Conservation (phyloP, 1,139 yeast species). For the Pichia cactophila region DNA sequence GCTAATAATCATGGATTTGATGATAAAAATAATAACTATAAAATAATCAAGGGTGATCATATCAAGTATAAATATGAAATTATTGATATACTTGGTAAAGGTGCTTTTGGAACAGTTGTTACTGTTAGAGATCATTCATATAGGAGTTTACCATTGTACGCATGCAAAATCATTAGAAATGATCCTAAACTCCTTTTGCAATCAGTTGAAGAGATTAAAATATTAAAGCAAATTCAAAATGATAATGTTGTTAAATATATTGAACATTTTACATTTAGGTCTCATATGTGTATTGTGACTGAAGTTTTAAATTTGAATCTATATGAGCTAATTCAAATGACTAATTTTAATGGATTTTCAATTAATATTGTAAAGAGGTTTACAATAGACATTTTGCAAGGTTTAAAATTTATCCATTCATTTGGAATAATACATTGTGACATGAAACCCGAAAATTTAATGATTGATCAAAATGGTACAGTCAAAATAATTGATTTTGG, state of each 20-base stretch:
- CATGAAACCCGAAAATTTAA: slow-evolving; percentile 61
- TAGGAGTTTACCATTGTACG: slow-evolving; percentile 39
- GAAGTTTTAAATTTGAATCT: slow-evolving; percentile 65
- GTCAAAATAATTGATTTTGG: slow-evolving; percentile 65
- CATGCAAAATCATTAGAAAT: slow-evolving; percentile 71
- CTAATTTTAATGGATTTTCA: slow-evolving; percentile 55
- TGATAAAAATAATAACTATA: slow-evolving; percentile 59
- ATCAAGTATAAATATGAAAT: slow-evolving; percentile 70
- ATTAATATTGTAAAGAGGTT: slow-evolving; percentile 43
- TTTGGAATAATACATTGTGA: slow-evolving; percentile 70
- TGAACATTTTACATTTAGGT: slow-evolving; percentile 66
- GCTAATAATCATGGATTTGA: slow-evolving; percentile 64
- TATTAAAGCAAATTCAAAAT: slow-evolving; percentile 28
- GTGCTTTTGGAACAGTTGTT: slow-evolving; percentile 79
- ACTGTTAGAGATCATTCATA: slow-evolving; percentile 63
- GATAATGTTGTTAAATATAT: slow-evolving; percentile 45
- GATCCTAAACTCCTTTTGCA: slow-evolving; percentile 70
- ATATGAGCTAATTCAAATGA: slow-evolving; percentile 56
- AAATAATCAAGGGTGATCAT: slow-evolving; percentile 55
- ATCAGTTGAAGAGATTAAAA: slow-evolving; percentile 64
- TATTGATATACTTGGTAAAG: slow-evolving; percentile 55
- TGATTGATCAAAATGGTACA: slow-evolving; percentile 30
- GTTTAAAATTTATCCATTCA: slow-evolving; percentile 52
- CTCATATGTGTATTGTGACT: slow-evolving; percentile 76
- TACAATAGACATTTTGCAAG: slow-evolving; percentile 49